A percentile compares a stretch with the other conserved stretches of the same genome.
These are phyloP conservation scores for Inosperma sp. DNA, from an alignment of 768 basidiomycete genomes.

Conservation along the genomic window DNA sequence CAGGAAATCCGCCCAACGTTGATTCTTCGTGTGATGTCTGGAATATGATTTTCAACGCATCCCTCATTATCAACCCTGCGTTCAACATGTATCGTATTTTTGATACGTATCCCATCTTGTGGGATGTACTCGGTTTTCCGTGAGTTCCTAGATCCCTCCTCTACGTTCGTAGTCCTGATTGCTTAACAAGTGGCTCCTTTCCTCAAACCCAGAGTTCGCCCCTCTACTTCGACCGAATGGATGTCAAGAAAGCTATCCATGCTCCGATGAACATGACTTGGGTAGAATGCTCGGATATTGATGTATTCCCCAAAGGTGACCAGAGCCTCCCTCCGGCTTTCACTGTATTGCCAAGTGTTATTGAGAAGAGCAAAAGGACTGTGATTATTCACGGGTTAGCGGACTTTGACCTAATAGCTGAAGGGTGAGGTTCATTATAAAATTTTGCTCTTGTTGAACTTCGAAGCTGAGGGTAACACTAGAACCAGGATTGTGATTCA, in stretches of 20 bases:
- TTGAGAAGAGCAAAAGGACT: constrained; percentile 64
- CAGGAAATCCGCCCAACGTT: constrained; percentile 46
- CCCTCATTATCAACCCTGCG: constrained; percentile 62
- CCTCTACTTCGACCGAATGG: constrained; percentile 63
- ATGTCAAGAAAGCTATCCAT: constrained; percentile 69
- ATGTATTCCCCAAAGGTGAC: constrained; percentile 63
- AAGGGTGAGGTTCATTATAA: constrained; percentile 46
- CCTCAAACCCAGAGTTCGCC: constrained; percentile 49
- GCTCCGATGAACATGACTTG: constrained; percentile 59
- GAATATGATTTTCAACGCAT: constrained; percentile 59
- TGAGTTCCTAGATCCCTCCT: constrained; percentile 19
- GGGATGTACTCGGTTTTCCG: constrained; percentile 85
- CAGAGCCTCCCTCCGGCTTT: constrained; percentile 56
- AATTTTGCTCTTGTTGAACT: neutral
- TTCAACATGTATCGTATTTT: constrained; percentile 78
- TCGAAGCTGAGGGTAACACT: neutral
- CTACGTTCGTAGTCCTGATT: neutral
- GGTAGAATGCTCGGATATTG: constrained; percentile 54
- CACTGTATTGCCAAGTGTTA: constrained; percentile 66
- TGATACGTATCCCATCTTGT: constrained; percentile 67
- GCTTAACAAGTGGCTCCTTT: constrained; percentile 47
- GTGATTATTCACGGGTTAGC: constrained; percentile 71
- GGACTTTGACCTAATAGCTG: constrained; percentile 69
- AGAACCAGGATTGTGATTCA: constrained; percentile 60
- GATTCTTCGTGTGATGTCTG: constrained; percentile 62